phyloP scores from a whole-genome alignment of 495 filamentous ascomycete genomes.

The Neurospora sp. region DNA sequence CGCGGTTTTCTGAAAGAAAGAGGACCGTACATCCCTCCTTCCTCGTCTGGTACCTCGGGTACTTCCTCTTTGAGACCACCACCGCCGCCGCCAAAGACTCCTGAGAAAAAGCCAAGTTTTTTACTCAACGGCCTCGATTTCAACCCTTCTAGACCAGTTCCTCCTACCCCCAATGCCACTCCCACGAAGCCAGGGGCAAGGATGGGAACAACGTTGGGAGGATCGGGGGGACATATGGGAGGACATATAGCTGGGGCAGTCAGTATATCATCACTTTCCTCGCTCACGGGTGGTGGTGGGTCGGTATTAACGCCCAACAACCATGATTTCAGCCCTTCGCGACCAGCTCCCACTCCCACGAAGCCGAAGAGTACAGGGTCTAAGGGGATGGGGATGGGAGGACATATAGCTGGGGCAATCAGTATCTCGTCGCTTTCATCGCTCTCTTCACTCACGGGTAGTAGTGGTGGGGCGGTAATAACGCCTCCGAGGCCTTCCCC shows the following conservation, averaged over 20 bases:
- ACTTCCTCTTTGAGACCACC: neutral
- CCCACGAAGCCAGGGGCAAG: neutral
- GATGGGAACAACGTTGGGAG: neutral
- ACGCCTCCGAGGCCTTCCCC: neutral
- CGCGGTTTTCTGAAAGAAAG: neutral
- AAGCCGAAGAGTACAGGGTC: no score
- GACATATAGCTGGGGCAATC: neutral
- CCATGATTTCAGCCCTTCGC: no score
- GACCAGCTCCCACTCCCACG: no score
- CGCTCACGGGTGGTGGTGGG: neutral
- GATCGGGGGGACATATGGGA: neutral
- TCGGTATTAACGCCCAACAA: neutral
- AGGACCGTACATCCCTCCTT: neutral
- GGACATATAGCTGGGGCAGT: neutral
- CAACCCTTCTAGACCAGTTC: neutral
- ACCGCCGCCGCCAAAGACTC: neutral
- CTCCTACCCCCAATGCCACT: neutral
- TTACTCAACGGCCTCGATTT: neutral
- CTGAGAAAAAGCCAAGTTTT: neutral
- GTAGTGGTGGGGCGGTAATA: neutral
- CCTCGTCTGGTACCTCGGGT: neutral
- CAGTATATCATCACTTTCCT: neutral
- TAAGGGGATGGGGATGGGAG: neutral
- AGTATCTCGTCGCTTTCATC: neutral
- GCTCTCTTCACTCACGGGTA: neutral